Base-by-base conservation (phyloP, 139 green algal species). In the Spirogloea muscicola region DNA sequence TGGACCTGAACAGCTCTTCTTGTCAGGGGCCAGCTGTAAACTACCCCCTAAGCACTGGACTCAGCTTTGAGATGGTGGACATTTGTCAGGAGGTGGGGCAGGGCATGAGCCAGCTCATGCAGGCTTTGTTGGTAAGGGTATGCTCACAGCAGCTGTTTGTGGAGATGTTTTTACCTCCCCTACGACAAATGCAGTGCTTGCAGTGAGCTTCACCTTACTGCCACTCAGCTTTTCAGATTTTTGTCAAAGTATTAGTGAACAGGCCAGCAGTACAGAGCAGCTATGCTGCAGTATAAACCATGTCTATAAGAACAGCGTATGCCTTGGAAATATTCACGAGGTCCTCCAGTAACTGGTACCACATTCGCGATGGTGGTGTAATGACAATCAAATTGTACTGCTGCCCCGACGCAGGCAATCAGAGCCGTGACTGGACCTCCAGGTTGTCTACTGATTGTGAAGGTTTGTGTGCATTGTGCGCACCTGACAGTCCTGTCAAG, bases 161-260 rank as follows among this genome's bases (percentile, higher is more conserved):
- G 93, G 93, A 0, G 90, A 96, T 40, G 80, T 97, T 3, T 97
- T 96, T 80, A 85, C 88, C 18, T 84, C 71, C 16, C 91, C 91
- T 0, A 85, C 86, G 16, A 80, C 88, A 3, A 87, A 89, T 2
- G 87, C 92, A 0, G 86, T 98, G 25, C 83, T 92, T 27, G n/a
- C n/a, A n/a, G n/a, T n/a, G n/a, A n/a, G n/a, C n/a, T n/a, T n/a
- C n/a, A n/a, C n/a, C n/a, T n/a, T n/a, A n/a, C n/a, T n/a, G n/a
- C n/a, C n/a, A n/a, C n/a, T n/a, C n/a, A n/a, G 13, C 31, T 65
- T 65, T 55, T 21, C 46, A 55, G 46, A 21, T 31, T 31, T 21
- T 55, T 21, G 46, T n/a, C 21, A 55, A 55, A 21, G 21, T 31
- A 55, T 55, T 55, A 21, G 21, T 21, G 21, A 31, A 55, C 21